phyloP scores from a whole-genome alignment of 768 basidiomycete genomes.

The Pleurotus pulmonarius region DNA sequence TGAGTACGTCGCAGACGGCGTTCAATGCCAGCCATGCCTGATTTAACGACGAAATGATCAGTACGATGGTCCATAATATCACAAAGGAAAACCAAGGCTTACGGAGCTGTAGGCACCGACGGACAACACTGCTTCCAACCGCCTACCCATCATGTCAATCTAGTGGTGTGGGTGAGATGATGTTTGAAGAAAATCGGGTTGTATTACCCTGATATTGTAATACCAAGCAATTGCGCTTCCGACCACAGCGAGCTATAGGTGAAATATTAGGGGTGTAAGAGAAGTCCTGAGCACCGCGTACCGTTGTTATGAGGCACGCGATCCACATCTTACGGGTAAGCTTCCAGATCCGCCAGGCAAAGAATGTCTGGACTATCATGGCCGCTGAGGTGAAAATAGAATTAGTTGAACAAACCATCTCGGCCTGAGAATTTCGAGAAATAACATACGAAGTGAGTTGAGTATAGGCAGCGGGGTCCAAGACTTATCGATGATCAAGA shows the following conservation, averaged over 20 bases:
- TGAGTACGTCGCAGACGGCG: slow-evolving; percentile 9
- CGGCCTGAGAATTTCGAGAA: too few species aligned
- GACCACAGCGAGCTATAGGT: not conserved
- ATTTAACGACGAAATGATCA: not conserved
- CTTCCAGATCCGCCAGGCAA: slow-evolving; percentile 11
- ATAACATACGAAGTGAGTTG: slow-evolving; percentile 9
- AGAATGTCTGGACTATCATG: slow-evolving; percentile 13
- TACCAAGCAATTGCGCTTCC: not conserved
- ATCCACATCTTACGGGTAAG: not conserved
- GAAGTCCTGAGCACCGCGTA: not conserved
- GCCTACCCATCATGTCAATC: not conserved
- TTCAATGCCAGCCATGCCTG: slow-evolving; percentile 14
- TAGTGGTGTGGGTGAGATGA: not conserved
- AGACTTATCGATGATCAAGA: slow-evolving; percentile 10
- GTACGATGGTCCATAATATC: not conserved
- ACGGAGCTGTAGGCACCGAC: not conserved
- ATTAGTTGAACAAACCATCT: too few species aligned
- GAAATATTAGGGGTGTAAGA: too few species aligned
- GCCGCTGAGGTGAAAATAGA: not conserved
- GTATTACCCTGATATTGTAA: not conserved
- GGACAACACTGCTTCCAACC: not conserved
- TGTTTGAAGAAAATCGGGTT: not conserved
- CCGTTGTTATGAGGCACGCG: not conserved
- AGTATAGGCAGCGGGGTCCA: slow-evolving; percentile 10
- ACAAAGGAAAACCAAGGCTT: slow-evolving; percentile 1